Evolutionary conservation across 305 asterid species (phyloP), one percentile per base, ranked within the genome.

Genomic region (Fraxinus platypoda): DNA sequence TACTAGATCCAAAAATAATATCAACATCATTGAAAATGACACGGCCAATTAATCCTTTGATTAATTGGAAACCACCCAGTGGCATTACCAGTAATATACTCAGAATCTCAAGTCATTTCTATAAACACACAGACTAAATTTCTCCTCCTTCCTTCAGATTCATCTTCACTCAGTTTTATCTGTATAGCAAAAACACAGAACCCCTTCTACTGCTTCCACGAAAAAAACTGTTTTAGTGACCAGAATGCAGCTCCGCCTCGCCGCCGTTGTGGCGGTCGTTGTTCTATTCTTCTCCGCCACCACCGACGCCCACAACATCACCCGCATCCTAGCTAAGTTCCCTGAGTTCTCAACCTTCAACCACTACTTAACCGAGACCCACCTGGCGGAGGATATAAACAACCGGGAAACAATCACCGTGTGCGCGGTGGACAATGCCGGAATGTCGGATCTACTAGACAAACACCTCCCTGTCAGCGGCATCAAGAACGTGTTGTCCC

Each of bases 301-400:
- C 75, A 28, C 87, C 59, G 52, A 80, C 21, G 92, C 96, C 26
- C 95, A 91, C 92, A 90, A 96, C 83, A 89, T 96, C 75, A 96
- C 98, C 38, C 74, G 17, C 84, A 92, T 92, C 76, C 93, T 96
- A 35, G 90, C 78, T 0, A 86, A 84, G 12, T 21, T 80, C 81
- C 87, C 90, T 5, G 91, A 91, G 1, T 87, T 94, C 81, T 88
- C 98, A 81, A 88, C 91, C 37, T 93, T 96, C 83, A 94, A 87
- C 88, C 92, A 87, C 85, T 91, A 91, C 86, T 78, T 96, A 4
- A 85, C 98, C 0, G 84, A 43, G 1, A 96, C 98, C 0, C 92
- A 88, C 83, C 98, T 96, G 64, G 95, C 96, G 21, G 84, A 86
- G 80, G 98, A 93, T 59, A 93, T 96, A 73, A 91, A 96, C 88